phyloP scores from a whole-genome alignment of 2,329 filamentous ascomycete species.

The Emergomyces pasteurianus region DNA sequence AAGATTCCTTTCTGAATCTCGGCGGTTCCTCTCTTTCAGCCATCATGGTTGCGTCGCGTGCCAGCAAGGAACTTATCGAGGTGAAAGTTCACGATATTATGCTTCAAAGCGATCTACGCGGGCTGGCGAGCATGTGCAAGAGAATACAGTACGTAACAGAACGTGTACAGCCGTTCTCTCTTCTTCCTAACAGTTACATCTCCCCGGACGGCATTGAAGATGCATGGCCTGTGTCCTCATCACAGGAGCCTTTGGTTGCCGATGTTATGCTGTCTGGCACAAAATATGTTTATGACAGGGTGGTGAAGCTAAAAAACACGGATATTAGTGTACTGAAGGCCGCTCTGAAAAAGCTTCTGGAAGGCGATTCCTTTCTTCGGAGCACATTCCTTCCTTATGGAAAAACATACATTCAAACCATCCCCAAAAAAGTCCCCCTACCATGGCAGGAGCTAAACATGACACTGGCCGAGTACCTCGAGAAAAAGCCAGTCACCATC shows the following conservation, averaged over 20 bases:
- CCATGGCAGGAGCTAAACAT: constrained; percentile 7
- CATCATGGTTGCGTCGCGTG: constrained; percentile 4
- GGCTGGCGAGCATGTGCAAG: not conserved
- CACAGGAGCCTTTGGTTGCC: not conserved
- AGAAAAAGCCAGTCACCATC: constrained; percentile 3
- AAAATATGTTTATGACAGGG: not conserved
- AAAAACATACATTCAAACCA: constrained; percentile 7
- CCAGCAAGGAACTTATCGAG: constrained; percentile 1
- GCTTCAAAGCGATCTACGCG: not conserved
- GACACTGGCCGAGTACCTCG: constrained; percentile 7
- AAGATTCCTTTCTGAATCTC: constrained; percentile 7
- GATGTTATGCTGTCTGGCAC: not conserved
- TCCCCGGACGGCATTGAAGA: not conserved
- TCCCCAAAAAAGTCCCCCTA: constrained; percentile 3
- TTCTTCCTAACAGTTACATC: not conserved
- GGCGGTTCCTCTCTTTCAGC: constrained; percentile 9
- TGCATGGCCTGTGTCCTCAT: not conserved
- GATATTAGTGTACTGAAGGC: not conserved
- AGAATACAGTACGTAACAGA: not conserved
- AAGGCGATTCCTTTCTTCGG: constrained; percentile 4
- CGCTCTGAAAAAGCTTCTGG: constrained; percentile 3
- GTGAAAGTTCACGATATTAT: constrained; percentile 7
- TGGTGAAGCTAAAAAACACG: not conserved
- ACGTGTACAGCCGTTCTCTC: not conserved
- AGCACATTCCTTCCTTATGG: constrained; percentile 7